These are phyloP conservation scores for Calonectria hongkongensis DNA, from an alignment of 2,329 filamentous ascomycete genomes.

Conservation along the genomic window DNA sequence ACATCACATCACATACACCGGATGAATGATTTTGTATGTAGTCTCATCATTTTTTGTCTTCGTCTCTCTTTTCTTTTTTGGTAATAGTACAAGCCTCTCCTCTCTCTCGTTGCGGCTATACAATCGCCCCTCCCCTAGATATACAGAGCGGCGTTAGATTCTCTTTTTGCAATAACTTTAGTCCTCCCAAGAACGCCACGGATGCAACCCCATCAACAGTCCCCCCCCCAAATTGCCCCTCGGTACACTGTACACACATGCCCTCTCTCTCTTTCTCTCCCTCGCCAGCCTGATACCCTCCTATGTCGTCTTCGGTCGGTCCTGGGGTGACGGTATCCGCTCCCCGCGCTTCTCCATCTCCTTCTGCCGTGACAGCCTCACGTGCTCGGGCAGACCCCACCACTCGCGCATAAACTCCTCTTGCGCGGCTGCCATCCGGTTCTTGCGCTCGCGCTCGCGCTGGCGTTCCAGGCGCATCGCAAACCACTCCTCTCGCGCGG, in stretches of 20 bases:
- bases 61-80: conserved; percentile 20
- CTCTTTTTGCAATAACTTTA: conserved; percentile 42
- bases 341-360: conserved; percentile 71
- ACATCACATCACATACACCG: not conserved
- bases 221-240: not conserved
- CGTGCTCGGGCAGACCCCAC: conserved; percentile 78
- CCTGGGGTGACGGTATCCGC: conserved; percentile 65
- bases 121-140: conserved; percentile 39
- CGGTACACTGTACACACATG: conserved; percentile 1
- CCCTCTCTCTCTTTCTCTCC: not conserved
- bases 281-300: conserved; percentile 36
- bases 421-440: conserved; percentile 75
- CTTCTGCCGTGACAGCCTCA: conserved; percentile 68
- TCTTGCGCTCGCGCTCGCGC: conserved; percentile 78
- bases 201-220: conserved; percentile 46
- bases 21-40: not conserved
- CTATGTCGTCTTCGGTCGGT: conserved; percentile 42
- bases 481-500: conserved; percentile 96
- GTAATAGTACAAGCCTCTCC: conserved; percentile 40
- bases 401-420: conserved; percentile 80
- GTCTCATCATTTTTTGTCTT: conserved; percentile 1
- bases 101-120: conserved; percentile 38
- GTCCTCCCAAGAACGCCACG: conserved; percentile 48
- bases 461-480: conserved; percentile 82
- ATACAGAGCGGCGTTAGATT: conserved; percentile 49